Conservation (phyloP, 805 yeast species). For the Schwanniomyces sp. region DNA sequence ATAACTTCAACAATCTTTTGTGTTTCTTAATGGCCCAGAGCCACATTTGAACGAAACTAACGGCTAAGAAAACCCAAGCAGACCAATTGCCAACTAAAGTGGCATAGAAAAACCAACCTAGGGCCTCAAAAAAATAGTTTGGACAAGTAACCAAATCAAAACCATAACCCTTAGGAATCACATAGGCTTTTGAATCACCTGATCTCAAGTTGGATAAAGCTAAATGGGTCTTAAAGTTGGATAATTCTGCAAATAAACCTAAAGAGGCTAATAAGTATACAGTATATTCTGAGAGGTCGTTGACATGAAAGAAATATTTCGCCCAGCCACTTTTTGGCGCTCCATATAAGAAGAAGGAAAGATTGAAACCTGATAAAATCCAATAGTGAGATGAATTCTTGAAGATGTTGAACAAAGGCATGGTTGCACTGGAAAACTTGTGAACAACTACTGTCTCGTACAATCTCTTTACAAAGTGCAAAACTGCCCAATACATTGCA, state of each 20-base stretch:
- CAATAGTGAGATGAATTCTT: constrained; percentile 92
- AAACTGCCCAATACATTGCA: constrained; percentile 55
- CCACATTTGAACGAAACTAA: constrained; percentile 82
- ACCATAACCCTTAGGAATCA: constrained; percentile 81
- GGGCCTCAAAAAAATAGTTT: constrained; percentile 85
- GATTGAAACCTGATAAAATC: constrained; percentile 73
- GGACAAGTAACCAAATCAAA: constrained; percentile 86
- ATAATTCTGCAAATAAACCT: constrained; percentile 63
- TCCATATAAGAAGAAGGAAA: constrained; percentile 51
- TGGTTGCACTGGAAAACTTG: constrained; percentile 81
- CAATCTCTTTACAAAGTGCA: constrained; percentile 88
- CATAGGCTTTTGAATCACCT: constrained; percentile 52
- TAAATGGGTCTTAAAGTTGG: constrained; percentile 72
- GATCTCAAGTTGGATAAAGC: constrained; percentile 61
- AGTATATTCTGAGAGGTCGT: constrained; percentile 32
- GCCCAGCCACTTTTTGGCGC: constrained; percentile 18
- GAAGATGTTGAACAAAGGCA: constrained; percentile 87
- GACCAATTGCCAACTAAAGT: constrained; percentile 76
- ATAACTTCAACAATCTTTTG: constrained; percentile 60
- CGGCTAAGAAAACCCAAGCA: constrained; percentile 65
- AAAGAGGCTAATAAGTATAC: constrained; percentile 36
- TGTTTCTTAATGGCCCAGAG: constrained; percentile 91
- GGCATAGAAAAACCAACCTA: constrained; percentile 73
- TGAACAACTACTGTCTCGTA: constrained; percentile 84
- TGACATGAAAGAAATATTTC: constrained; percentile 44